Evolutionary conservation across 1,284 basidiomycete genomes (phyloP).

Genomic region (Austroboletus niveus): DNA sequence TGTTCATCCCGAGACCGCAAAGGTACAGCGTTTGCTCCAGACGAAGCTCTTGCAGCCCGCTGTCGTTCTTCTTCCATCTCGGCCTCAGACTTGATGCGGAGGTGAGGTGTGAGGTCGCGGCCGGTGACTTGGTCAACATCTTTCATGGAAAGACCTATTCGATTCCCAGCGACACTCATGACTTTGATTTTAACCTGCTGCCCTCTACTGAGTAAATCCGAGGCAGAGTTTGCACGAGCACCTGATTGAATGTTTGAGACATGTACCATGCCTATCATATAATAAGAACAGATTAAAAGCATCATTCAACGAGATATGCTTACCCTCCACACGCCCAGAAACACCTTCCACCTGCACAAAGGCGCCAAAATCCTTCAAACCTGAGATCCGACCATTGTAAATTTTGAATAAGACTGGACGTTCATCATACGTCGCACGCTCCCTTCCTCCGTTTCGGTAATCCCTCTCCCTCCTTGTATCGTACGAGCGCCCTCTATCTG

Average conservation of each 20-base stretch:
- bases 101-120: slow-evolving; percentile 88
- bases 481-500: slow-evolving; percentile 49
- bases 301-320: not conserved
- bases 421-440: slow-evolving; percentile 64
- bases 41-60: slow-evolving; percentile 53
- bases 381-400: slow-evolving; percentile 84
- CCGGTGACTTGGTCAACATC: slow-evolving; percentile 94
- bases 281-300: slow-evolving; percentile 6
- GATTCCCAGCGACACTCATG: slow-evolving; percentile 84
- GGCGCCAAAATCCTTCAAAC: slow-evolving; percentile 93
- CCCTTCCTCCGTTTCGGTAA: slow-evolving; percentile 37
- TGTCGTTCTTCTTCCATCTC: slow-evolving; percentile 82
- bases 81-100: slow-evolving; percentile 90
- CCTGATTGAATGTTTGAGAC: slow-evolving; percentile 88
- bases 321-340: slow-evolving; percentile 84
- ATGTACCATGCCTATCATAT: slow-evolving; percentile 84
- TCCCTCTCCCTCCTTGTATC: slow-evolving; percentile 38
- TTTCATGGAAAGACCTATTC: slow-evolving; percentile 92
- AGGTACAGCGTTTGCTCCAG: slow-evolving; percentile 71
- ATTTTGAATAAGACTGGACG: slow-evolving; percentile 92
- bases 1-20: slow-evolving; percentile 54
- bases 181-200: slow-evolving; percentile 94
- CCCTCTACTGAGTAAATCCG: slow-evolving; percentile 82
- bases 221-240: slow-evolving; percentile 81
- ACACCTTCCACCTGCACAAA: slow-evolving; percentile 91